Conservation (phyloP, 805 yeast species). For the Kodamaea leandrae region DNA sequence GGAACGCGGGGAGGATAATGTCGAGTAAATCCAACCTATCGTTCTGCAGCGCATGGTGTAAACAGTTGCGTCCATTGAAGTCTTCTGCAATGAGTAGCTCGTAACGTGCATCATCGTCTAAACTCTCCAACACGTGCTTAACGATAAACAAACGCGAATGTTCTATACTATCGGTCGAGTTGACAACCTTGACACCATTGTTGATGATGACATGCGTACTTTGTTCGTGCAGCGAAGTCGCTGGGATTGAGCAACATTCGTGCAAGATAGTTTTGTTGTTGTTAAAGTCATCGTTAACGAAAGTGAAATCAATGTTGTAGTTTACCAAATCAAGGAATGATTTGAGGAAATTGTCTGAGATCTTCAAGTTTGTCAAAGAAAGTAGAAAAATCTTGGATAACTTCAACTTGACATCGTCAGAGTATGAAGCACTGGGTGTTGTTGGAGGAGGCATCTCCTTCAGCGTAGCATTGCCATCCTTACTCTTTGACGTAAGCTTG, state of each 20-base stretch:
- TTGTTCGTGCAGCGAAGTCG: constrained; percentile 25
- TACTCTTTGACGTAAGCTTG: constrained; percentile 3
- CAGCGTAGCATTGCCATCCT: background rate
- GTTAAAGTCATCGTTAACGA: constrained; percentile 59
- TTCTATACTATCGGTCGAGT: constrained; percentile 35
- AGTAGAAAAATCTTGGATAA: constrained; percentile 72
- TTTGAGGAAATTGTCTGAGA: constrained; percentile 59
- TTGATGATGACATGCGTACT: constrained; percentile 34
- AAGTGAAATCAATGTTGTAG: constrained; percentile 55
- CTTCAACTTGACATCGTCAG: constrained; percentile 20
- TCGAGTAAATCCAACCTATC: constrained; percentile 45
- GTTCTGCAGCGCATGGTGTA: constrained; percentile 79
- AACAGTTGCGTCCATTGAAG: constrained; percentile 72
- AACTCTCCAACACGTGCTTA: constrained; percentile 28
- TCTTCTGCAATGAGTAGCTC: constrained; percentile 45
- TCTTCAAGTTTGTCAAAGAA: constrained; percentile 60
- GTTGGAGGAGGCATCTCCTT: constrained; percentile 6
- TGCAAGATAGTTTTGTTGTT: constrained; percentile 70
- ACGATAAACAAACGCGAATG: constrained; percentile 40
- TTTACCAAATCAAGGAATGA: constrained; percentile 45
- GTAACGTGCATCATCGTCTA: constrained; percentile 15
- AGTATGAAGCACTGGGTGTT: constrained; percentile 7
- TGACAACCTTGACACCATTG: constrained; percentile 42
- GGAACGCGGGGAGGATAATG: constrained; percentile 39
- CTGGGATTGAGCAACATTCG: constrained; percentile 51